A percentile compares a stretch with the other conserved stretches of the same genome.
Conservation (phyloP, 305 asterid species). For the Coffea humblotiana region DNA sequence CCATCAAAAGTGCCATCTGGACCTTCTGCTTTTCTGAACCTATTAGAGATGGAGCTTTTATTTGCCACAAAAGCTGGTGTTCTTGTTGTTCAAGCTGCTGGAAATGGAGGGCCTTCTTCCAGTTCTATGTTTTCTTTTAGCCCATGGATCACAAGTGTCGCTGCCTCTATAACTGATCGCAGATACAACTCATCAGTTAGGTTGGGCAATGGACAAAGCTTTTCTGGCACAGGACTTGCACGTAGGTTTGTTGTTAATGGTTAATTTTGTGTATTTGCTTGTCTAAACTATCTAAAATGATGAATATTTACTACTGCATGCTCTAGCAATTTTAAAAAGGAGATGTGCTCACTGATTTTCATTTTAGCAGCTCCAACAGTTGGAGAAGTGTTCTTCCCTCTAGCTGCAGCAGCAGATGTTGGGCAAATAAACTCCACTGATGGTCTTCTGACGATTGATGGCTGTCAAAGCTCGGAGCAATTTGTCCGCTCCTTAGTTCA, state of each 20-base stretch:
- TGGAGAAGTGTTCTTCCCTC: slow-evolving; percentile 39
- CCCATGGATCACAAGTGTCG: slow-evolving; percentile 66
- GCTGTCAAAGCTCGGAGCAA: slow-evolving; percentile 51
- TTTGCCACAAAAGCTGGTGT: slow-evolving; percentile 64
- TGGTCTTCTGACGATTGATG: slow-evolving; percentile 40
- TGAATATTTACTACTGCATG: not conserved
- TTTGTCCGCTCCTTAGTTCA: slow-evolving; percentile 44
- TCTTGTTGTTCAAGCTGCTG: slow-evolving; percentile 63
- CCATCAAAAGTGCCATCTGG: slow-evolving; percentile 54
- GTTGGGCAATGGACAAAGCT: slow-evolving; percentile 49
- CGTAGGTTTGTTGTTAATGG: slow-evolving; percentile 31
- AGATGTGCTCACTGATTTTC: slow-evolving; percentile 1
- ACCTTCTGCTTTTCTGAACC: slow-evolving; percentile 42
- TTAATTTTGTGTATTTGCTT: not conserved
- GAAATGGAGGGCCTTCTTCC: slow-evolving; percentile 60
- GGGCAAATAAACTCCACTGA: slow-evolving; percentile 38
- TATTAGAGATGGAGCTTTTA: slow-evolving; percentile 55
- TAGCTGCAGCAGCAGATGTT: slow-evolving; percentile 66
- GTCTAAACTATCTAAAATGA: not conserved
- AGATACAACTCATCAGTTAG: slow-evolving; percentile 42
- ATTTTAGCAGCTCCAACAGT: slow-evolving; percentile 48
- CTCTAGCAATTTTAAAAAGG: not conserved
- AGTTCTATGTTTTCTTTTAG: slow-evolving; percentile 62
- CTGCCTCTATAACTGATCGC: slow-evolving; percentile 56
- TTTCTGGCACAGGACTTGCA: slow-evolving; percentile 50